phyloP scores from a whole-genome alignment of 2,329 filamentous ascomycete genomes.

The Calonectria fujianensis region DNA sequence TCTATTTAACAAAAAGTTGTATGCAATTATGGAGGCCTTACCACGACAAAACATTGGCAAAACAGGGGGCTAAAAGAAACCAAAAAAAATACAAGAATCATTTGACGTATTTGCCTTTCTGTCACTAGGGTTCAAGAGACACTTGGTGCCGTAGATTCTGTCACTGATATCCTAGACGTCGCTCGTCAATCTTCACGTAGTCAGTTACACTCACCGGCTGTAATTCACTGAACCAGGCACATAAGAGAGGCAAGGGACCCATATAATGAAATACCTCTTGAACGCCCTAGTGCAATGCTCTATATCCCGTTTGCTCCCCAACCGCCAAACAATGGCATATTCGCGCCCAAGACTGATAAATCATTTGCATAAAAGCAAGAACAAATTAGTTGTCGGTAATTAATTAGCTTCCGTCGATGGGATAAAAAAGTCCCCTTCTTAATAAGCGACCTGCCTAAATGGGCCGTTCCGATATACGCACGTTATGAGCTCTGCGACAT shows the following conservation, averaged over 20 bases:
- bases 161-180: not conserved
- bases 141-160: not conserved
- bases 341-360: not conserved
- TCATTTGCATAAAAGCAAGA: not conserved
- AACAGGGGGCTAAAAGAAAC: no score
- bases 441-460: constrained; percentile 22
- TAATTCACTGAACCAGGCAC: not conserved
- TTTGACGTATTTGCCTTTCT: not conserved
- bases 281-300: not conserved
- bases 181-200: not conserved
- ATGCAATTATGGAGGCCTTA: no score
- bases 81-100: not conserved
- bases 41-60: no score
- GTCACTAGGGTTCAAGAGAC: fast-evolving
- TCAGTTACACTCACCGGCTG: not conserved
- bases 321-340: not conserved
- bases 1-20: not conserved
- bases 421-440: constrained; percentile 1
- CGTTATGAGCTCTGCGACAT: constrained; percentile 16
- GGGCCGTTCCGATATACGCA: constrained; percentile 23
- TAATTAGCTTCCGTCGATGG: not conserved
- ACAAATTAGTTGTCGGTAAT: not conserved
- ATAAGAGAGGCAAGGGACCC: not conserved
- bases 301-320: not conserved
- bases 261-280: not conserved